Conservation (phyloP, 495 filamentous ascomycete species). For the Durotheca rogersii region DNA sequence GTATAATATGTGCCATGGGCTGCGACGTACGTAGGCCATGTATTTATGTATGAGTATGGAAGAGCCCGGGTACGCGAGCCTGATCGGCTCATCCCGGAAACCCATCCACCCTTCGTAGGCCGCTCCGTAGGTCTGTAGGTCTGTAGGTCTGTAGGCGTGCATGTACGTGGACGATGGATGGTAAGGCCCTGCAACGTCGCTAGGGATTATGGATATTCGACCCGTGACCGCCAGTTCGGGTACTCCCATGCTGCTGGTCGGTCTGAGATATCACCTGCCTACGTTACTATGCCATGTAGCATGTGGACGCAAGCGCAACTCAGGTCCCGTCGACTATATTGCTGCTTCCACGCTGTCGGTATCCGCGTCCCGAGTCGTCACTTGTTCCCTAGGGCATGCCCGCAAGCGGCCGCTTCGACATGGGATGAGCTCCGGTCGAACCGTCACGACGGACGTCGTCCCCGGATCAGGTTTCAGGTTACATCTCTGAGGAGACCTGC, state of each 20-base stretch:
- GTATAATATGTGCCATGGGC: not conserved
- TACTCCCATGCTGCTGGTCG: slow-evolving; percentile 11
- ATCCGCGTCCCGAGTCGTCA: slow-evolving; percentile 20
- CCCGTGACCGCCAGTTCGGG: slow-evolving; percentile 6
- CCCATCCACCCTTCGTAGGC: too few relatives aligned
- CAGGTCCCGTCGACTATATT: slow-evolving; percentile 10
- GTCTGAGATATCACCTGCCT: too few relatives aligned
- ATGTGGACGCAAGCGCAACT: slow-evolving; percentile 10
- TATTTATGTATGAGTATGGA: not conserved
- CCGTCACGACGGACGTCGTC: not conserved
- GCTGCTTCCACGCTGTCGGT: slow-evolving; percentile 24
- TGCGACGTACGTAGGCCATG: not conserved
- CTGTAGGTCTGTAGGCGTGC: too few relatives aligned
- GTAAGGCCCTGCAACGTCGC: slow-evolving; percentile 1
- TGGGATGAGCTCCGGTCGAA: slow-evolving; percentile 1
- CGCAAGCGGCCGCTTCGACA: not conserved
- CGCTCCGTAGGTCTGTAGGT: too few relatives aligned
- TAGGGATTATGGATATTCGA: slow-evolving; percentile 6
- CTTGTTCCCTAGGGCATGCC: not conserved
- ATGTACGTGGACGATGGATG: not conserved
- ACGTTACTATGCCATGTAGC: too few relatives aligned
- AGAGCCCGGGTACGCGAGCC: not conserved
- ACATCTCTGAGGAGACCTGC: not conserved
- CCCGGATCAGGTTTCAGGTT: not conserved
- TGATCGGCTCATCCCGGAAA: not conserved